Conservation (phyloP, 2,329 filamentous ascomycete species). For the Allantophomopsis lycopodina region DNA sequence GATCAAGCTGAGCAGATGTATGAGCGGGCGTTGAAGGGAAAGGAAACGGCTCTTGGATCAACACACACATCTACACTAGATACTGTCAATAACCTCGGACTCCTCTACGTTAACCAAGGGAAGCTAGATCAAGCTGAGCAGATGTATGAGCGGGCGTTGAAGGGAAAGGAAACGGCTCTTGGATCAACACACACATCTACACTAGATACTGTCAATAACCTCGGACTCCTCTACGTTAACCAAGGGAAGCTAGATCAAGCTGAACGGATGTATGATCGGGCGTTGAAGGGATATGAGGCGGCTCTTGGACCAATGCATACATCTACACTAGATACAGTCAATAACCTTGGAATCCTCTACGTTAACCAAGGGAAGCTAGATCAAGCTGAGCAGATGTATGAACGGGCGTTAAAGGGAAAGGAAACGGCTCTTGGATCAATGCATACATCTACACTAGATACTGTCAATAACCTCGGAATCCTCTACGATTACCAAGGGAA, state of each 20-base stretch:
- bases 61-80: constrained; percentile 11
- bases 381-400: not conserved
- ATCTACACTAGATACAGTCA: constrained; percentile 11
- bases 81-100: constrained; percentile 12
- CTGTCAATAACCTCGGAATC: constrained; percentile 12
- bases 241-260: not conserved
- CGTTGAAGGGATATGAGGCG: constrained; percentile 5
- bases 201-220: constrained; percentile 10
- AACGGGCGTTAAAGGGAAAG: constrained; percentile 1
- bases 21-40: constrained; percentile 1
- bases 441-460: constrained; percentile 11
- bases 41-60: constrained; percentile 10
- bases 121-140: not conserved
- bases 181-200: constrained; percentile 12
- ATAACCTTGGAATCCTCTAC: constrained; percentile 15
- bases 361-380: constrained; percentile 1
- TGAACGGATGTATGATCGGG: too few species aligned
- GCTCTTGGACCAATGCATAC: constrained; percentile 9
- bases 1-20: constrained; percentile 3
- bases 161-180: constrained; percentile 7
- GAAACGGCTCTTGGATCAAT: constrained; percentile 11
- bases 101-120: constrained; percentile 9
- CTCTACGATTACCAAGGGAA: constrained; percentile 9
- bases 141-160: constrained; percentile 1
- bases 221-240: constrained; percentile 12